A percentile compares a stretch with the other conserved stretches of the same genome.
phyloP scores from a whole-genome alignment of 768 basidiomycete genomes.

The Lentinula guzmanii region DNA sequence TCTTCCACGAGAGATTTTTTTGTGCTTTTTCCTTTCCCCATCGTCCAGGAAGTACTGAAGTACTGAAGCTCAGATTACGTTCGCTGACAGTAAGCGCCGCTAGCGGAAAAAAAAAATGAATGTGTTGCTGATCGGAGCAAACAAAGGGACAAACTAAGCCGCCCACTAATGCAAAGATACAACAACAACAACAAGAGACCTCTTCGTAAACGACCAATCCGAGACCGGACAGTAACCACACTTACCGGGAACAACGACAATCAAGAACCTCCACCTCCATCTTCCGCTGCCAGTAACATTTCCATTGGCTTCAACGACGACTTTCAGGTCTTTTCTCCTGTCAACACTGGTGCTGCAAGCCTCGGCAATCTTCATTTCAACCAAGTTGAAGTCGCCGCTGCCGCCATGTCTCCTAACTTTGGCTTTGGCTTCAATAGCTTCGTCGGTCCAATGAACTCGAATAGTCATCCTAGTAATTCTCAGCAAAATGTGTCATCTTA shows the following conservation, averaged over 20 bases:
- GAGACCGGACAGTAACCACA: constrained; percentile 1
- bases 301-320: not conserved
- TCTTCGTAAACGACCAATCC: not conserved
- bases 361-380: not conserved
- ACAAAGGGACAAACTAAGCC: not conserved
- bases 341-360: not conserved
- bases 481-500: not conserved
- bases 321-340: not conserved
- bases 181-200: not conserved
- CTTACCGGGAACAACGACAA: not conserved
- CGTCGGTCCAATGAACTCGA: not conserved
- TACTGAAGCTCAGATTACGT: not conserved
- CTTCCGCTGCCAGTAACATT: not conserved
- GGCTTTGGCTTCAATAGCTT: constrained; percentile 4
- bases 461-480: not conserved
- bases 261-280: not conserved
- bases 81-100: too few relatives aligned
- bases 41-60: not conserved
- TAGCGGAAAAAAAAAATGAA: not conserved
- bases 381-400: not conserved
- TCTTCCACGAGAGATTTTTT: not conserved
- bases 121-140: not conserved
- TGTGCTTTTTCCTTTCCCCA: not conserved
- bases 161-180: not conserved
- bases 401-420: not conserved